A percentile compares a stretch with the other conserved stretches of the same genome.
phyloP scores from a whole-genome alignment of 495 filamentous ascomycete genomes.

The Aspergillus incahuasiensis region DNA sequence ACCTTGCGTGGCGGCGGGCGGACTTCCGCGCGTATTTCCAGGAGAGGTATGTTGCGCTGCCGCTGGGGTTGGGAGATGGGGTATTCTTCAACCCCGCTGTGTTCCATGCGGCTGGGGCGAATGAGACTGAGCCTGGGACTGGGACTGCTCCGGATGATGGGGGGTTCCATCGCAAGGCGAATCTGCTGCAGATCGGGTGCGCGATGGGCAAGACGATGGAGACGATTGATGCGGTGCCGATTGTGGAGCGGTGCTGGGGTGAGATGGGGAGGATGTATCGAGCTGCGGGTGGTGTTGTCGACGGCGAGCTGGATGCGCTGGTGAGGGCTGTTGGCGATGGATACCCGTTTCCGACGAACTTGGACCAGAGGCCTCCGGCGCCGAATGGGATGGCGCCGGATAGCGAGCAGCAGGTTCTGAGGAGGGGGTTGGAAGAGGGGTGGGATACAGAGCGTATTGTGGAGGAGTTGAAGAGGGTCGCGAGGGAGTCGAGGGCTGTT shows the following conservation, averaged over 20 bases:
- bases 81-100: constrained; percentile 55
- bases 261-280: constrained; percentile 26
- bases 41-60: constrained; percentile 40
- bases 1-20: constrained; percentile 42
- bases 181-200: constrained; percentile 50
- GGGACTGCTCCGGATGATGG: not conserved
- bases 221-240: constrained; percentile 39
- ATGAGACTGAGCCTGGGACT: constrained; percentile 26
- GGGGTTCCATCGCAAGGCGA: constrained; percentile 45
- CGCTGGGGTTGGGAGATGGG: constrained; percentile 46
- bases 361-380: constrained; percentile 46
- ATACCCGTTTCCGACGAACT: constrained; percentile 56
- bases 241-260: constrained; percentile 42
- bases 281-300: constrained; percentile 26
- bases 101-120: constrained; percentile 53
- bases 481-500: not conserved
- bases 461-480: constrained; percentile 32
- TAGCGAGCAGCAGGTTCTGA: constrained; percentile 48
- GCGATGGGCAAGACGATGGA: constrained; percentile 59
- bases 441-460: constrained; percentile 34
- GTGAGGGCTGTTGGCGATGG: constrained; percentile 46
- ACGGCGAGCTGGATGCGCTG: constrained; percentile 31
- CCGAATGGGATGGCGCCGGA: constrained; percentile 51
- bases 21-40: constrained; percentile 48
- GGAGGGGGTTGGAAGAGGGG: constrained; percentile 35